Conservation (phyloP, 495 filamentous ascomycete species). For the Aspergillus sclerotiicarbonarius region DNA sequence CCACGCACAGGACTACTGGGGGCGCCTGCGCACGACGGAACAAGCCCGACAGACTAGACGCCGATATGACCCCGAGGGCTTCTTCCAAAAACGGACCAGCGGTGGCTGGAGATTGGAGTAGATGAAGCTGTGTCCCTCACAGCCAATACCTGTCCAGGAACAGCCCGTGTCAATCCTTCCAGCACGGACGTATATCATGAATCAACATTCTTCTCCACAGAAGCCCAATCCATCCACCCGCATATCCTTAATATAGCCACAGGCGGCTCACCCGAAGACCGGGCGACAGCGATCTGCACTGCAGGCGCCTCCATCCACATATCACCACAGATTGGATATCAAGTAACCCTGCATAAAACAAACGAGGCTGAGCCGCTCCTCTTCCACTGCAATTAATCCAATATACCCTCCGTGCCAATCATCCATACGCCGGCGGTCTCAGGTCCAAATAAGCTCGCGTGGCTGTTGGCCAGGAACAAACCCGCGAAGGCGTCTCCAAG, state of each 20-base stretch:
- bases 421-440: conserved; percentile 25
- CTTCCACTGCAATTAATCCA: background rate
- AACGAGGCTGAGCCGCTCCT: background rate
- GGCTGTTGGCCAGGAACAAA: conserved; percentile 32
- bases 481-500: conserved; percentile 23
- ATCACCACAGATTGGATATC: background rate
- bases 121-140: background rate
- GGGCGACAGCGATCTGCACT: background rate
- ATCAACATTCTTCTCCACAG: background rate
- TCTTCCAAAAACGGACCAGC: conserved; percentile 58
- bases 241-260: background rate
- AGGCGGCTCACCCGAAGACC: background rate
- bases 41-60: conserved; percentile 38
- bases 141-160: background rate
- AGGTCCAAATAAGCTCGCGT: conserved; percentile 18
- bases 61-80: conserved; percentile 54
- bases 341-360: background rate
- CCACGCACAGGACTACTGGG: conserved; percentile 58
- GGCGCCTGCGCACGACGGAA: conserved; percentile 46
- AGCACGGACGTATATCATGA: background rate
- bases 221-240: background rate
- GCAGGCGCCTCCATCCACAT: background rate
- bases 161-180: background rate
- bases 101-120: conserved; percentile 46
- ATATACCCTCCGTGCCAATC: background rate